A percentile compares a stretch with the other conserved stretches of the same genome.
Evolutionary conservation across 176 grass and related monocot genomes (phyloP).

Genomic region (Oryza punctata): DNA sequence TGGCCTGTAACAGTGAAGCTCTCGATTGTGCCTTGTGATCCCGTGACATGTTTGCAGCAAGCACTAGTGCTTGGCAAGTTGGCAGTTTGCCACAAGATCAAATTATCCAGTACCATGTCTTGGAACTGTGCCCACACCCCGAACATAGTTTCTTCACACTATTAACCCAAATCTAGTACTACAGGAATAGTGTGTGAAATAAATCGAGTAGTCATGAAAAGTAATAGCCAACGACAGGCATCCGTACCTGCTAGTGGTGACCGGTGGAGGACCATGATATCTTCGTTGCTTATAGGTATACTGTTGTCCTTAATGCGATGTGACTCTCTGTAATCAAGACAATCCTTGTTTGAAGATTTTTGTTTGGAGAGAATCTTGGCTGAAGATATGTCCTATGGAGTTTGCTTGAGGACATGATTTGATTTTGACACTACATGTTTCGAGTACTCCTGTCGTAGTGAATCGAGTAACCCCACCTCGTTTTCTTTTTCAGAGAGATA

Average conservation of each 20-base stretch:
- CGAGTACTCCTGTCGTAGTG: not conserved
- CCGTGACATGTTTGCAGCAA: conserved; percentile 8
- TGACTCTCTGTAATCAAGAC: not conserved
- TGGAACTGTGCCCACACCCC: not conserved
- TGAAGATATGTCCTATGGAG: conserved; percentile 24
- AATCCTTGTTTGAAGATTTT: conserved; percentile 26
- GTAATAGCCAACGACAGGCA: not conserved
- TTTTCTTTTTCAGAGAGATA: not conserved
- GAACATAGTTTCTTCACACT: not conserved
- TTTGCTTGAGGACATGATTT: conserved; percentile 36
- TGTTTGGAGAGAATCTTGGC: conserved; percentile 19
- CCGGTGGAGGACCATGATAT: not conserved
- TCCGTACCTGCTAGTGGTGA: not conserved
- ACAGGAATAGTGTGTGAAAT: conserved; percentile 2
- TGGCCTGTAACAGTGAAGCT: conserved; percentile 2
- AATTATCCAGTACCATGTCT: conserved; percentile 16
- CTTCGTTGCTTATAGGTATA: not conserved
- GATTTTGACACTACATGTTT: conserved; percentile 32
- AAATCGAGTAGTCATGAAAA: not conserved
- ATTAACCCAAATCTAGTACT: not conserved
- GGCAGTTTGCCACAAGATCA: not conserved
- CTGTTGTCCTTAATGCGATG: not conserved
- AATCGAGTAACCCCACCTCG: conserved; percentile 20
- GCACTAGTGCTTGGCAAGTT: conserved; percentile 1
- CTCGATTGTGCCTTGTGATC: not conserved